Evolutionary conservation across 169 alveolate genomes (phyloP).

Genomic region (Perkinsus olseni): DNA sequence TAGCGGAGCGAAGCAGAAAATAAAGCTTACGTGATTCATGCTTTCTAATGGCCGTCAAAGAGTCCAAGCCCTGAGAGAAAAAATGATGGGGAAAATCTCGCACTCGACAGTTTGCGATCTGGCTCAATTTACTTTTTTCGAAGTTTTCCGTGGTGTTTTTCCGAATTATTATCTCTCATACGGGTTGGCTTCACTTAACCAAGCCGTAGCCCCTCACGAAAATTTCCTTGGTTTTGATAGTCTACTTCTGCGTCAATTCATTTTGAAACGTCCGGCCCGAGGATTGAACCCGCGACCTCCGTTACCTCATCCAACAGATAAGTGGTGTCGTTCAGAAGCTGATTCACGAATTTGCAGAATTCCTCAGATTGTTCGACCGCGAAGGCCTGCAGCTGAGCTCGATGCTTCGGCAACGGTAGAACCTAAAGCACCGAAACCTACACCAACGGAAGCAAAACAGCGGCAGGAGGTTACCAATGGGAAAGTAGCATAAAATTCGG

Average conservation of each 20-base stretch:
- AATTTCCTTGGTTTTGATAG: too few species aligned
- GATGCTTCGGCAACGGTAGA: background rate
- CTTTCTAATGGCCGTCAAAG: slow-evolving; percentile 2
- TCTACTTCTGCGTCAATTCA: too few species aligned
- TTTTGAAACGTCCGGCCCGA: background rate
- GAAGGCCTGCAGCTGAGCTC: background rate
- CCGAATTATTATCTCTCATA: background rate
- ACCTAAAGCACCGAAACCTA: background rate
- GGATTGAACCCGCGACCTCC: background rate
- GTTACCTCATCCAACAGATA: slow-evolving; percentile 3
- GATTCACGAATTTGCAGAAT: slow-evolving; percentile 5
- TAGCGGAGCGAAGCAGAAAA: background rate
- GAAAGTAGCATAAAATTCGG: background rate
- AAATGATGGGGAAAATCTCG: background rate
- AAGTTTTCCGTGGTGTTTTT: too few species aligned
- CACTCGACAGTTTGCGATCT: too few species aligned
- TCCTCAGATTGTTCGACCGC: background rate
- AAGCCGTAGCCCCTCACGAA: too few species aligned
- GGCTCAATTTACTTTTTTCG: too few species aligned
- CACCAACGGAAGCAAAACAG: background rate
- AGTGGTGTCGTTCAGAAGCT: slow-evolving; percentile 3
- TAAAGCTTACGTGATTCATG: background rate
- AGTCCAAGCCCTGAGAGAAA: background rate
- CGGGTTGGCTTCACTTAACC: too few species aligned
- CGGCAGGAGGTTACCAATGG: background rate